Percentiles rank a stretch among this genome's conserved stretches.
phyloP scores from a whole-genome alignment of 495 filamentous ascomycete genomes.

The Neurospora sp. region DNA sequence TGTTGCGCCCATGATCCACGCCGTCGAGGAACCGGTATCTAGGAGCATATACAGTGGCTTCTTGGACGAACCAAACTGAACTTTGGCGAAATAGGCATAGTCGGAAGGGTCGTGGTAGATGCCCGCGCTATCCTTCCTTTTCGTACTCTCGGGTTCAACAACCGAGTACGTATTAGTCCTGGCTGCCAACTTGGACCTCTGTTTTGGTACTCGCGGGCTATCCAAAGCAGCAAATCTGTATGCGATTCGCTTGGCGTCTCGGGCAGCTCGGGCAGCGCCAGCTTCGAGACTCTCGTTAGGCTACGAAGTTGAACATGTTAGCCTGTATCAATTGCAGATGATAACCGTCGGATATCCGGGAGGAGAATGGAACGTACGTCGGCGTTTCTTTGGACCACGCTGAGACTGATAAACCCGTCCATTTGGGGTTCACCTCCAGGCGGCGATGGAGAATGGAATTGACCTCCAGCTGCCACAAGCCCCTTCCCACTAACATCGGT shows the following conservation, averaged over 20 bases:
- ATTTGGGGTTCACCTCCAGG: not conserved
- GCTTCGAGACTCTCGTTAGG: constrained; percentile 1
- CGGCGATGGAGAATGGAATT: not conserved
- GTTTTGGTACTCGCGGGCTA: not conserved
- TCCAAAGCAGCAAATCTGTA: constrained; percentile 11
- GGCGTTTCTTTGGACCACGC: constrained; percentile 6
- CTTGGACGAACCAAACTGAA: constrained; percentile 54
- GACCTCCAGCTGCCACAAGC: not conserved
- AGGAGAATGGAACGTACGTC: constrained; percentile 7
- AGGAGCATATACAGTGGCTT: constrained; percentile 62
- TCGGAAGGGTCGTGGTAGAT: constrained; percentile 69
- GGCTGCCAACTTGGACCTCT: constrained; percentile 12
- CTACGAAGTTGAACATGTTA: constrained; percentile 4
- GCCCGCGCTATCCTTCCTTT: constrained; percentile 44
- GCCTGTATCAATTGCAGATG: not conserved
- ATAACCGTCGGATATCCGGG: not conserved
- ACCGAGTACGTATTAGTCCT: constrained; percentile 46
- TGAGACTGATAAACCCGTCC: constrained; percentile 4
- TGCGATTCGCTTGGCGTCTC: constrained; percentile 8
- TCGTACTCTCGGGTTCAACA: constrained; percentile 42
- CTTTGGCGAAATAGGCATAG: constrained; percentile 63
- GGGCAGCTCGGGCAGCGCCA: constrained; percentile 6
- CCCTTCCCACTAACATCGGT: not conserved
- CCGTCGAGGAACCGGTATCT: constrained; percentile 68
- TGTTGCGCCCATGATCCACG: constrained; percentile 63